A percentile compares a stretch with the other conserved stretches of the same genome.
Evolutionary conservation across 768 basidiomycete genomes (phyloP).

Genomic region (Pseudohyphozyma bogoriensis): DNA sequence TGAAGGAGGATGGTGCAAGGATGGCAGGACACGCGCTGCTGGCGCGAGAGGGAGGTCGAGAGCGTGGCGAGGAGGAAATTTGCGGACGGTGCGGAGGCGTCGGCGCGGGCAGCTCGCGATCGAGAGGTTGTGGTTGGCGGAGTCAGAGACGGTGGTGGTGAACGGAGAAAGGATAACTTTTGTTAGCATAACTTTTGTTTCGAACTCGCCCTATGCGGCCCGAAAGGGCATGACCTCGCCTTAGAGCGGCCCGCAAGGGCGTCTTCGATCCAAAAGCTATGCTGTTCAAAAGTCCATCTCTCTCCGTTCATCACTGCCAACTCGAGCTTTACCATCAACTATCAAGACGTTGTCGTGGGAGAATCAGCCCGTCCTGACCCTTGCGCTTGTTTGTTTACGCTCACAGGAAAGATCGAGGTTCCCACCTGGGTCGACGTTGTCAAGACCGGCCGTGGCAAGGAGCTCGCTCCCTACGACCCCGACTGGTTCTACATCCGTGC

Average conservation of each 20-base stretch:
- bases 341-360: background rate
- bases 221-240: slow-evolving; percentile 24
- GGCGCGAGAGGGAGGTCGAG: background rate
- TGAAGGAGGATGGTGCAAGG: no score
- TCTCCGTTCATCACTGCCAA: no score
- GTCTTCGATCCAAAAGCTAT: background rate
- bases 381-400: background rate
- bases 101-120: background rate
- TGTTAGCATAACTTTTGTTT: background rate
- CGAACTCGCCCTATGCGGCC: slow-evolving; percentile 28
- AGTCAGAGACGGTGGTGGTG: background rate
- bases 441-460: slow-evolving; percentile 95
- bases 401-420: slow-evolving; percentile 89
- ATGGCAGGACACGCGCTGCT: no score
- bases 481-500: slow-evolving; percentile 99
- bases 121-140: background rate
- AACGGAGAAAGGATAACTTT: background rate
- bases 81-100: background rate
- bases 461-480: slow-evolving; percentile 96
- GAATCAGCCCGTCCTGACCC: slow-evolving; percentile 32
- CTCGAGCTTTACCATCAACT: background rate
- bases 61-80: background rate
- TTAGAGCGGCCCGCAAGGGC: background rate
- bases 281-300: background rate
- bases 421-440: slow-evolving; percentile 97